Evolutionary conservation across 176 grass and related monocot species (phyloP).

Genomic region (Ananas comosus): DNA sequence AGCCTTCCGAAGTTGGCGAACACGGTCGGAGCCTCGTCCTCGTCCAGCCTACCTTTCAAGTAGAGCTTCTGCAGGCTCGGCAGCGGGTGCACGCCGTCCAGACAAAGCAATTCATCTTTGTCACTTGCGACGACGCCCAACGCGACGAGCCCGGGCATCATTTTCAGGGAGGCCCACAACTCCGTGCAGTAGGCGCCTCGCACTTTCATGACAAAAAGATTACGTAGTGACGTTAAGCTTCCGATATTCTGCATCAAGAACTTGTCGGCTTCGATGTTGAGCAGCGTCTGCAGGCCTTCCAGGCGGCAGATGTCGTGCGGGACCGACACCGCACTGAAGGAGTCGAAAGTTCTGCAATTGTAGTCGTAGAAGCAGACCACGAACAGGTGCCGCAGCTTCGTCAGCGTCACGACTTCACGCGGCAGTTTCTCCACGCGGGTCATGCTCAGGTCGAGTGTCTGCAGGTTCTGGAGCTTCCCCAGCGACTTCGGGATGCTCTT

Average conservation of each 20-base stretch:
- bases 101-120: conserved; percentile 11
- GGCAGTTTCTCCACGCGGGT: conserved; percentile 25
- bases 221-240: conserved; percentile 21
- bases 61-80: conserved; percentile 22
- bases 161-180: conserved; percentile 30
- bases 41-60: conserved; percentile 26
- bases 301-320: conserved; percentile 2
- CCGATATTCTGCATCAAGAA: conserved; percentile 14
- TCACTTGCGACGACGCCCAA: conserved; percentile 14
- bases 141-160: conserved; percentile 19
- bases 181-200: conserved; percentile 5
- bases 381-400: conserved; percentile 33
- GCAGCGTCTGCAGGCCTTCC: conserved; percentile 21
- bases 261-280: conserved; percentile 22
- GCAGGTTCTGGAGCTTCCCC: conserved; percentile 30
- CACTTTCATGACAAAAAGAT: conserved; percentile 20
- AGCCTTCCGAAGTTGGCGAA: conserved; percentile 3
- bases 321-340: conserved; percentile 5
- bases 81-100: conserved; percentile 9
- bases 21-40: conserved; percentile 4
- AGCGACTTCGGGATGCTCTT: conserved; percentile 31
- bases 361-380: not conserved
- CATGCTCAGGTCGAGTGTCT: conserved; percentile 26
- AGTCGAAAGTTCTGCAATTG: conserved; percentile 2
- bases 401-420: conserved; percentile 21